These are phyloP conservation scores for Sporisorium graminicola DNA, from an alignment of 1,284 basidiomycete genomes.

Conservation along the genomic window DNA sequence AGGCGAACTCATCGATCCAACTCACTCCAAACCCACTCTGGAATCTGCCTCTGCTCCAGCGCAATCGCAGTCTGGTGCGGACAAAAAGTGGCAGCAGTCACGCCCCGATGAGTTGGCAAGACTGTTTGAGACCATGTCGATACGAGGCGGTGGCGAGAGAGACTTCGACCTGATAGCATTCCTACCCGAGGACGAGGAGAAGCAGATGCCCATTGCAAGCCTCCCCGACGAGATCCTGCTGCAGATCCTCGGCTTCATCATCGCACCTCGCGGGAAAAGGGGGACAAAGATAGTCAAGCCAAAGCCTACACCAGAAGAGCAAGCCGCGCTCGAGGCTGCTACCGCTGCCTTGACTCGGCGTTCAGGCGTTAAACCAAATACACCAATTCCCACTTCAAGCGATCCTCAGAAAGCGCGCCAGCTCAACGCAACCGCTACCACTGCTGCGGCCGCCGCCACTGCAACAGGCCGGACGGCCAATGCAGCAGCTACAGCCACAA, in stretches of 20 bases:
- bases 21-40: not conserved
- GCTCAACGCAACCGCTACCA: not conserved
- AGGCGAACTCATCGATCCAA: slow-evolving; percentile 14
- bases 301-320: slow-evolving; percentile 46
- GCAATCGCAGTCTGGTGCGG: not conserved
- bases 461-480: too few relatives aligned
- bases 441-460: too few relatives aligned
- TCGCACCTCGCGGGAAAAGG: slow-evolving; percentile 48
- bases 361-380: not conserved
- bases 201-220: slow-evolving; percentile 38
- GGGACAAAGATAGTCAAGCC: slow-evolving; percentile 54
- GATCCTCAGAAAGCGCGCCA: slow-evolving; percentile 13
- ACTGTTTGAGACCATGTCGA: slow-evolving; percentile 40
- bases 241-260: slow-evolving; percentile 51
- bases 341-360: slow-evolving; percentile 28
- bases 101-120: slow-evolving; percentile 44
- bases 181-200: slow-evolving; percentile 53
- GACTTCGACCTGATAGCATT: slow-evolving; percentile 45
- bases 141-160: slow-evolving; percentile 42
- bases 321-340: slow-evolving; percentile 38
- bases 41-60: slow-evolving; percentile 1
- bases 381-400: not conserved
- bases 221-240: slow-evolving; percentile 65
- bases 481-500: not conserved
- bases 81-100: slow-evolving; percentile 6